phyloP scores from a whole-genome alignment of 2,329 filamentous ascomycete genomes.

The Juglanconis oblonga region DNA sequence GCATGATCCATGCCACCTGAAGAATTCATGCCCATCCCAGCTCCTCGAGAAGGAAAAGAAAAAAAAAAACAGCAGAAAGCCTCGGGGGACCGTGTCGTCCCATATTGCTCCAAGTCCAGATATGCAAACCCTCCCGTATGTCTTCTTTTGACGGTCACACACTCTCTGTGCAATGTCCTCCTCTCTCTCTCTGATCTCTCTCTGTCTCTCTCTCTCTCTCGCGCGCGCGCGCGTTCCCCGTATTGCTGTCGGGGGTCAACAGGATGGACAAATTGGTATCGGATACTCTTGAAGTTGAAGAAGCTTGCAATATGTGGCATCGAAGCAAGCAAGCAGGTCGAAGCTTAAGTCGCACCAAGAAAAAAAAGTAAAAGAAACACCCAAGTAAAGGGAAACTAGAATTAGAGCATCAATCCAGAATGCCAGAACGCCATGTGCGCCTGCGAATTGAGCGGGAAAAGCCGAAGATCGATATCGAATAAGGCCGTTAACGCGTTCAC shows the following conservation, averaged over 20 bases:
- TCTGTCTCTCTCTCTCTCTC: neutral
- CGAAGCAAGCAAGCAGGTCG: constrained; percentile 1
- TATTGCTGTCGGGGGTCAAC: neutral
- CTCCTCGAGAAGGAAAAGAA: neutral
- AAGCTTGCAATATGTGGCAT: constrained; percentile 1
- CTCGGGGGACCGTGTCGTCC: neutral
- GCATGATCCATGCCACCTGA: constrained; percentile 12
- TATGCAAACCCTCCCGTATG: constrained; percentile 6
- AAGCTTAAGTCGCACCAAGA: constrained; percentile 5
- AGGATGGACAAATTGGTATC: constrained; percentile 15
- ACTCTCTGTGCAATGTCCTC: neutral
- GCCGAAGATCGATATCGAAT: constrained; percentile 11
- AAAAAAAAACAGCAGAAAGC: neutral
- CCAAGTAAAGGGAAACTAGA: too few relatives aligned
- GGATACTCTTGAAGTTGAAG: constrained; percentile 3
- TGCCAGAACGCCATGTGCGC: constrained; percentile 16
- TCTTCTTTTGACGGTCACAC: neutral
- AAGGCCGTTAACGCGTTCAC: neutral
- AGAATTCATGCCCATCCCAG: neutral
- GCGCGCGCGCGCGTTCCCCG: neutral
- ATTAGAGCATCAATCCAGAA: constrained; percentile 12
- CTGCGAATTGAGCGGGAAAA: constrained; percentile 1
- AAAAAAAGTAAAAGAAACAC: constrained; percentile 9
- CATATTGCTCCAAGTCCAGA: constrained; percentile 14
- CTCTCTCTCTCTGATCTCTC: neutral